These are phyloP conservation scores for Solanum neorickii DNA, from an alignment of 257 asterid genomes.

Conservation along the genomic window DNA sequence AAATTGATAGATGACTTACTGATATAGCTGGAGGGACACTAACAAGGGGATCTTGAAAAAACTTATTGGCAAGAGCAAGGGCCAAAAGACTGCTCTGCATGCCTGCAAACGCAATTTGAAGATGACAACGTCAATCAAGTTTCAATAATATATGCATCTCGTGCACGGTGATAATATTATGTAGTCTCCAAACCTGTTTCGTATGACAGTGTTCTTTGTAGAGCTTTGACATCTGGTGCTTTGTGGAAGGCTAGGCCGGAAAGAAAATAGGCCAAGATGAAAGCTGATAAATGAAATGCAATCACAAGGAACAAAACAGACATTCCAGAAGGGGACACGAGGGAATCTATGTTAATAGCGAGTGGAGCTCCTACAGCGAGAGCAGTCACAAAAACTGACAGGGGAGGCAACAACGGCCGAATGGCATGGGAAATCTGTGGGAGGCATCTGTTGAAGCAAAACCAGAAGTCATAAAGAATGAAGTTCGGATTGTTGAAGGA, in stretches of 20 bases:
- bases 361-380: constrained; percentile 75
- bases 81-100: constrained; percentile 99
- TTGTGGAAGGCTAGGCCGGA: constrained; percentile 53
- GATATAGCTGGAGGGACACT: constrained; percentile 95
- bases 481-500: background rate
- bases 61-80: constrained; percentile 85
- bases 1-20: constrained; percentile 30
- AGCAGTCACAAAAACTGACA: constrained; percentile 47
- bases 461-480: constrained; percentile 6
- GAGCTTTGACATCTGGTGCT: constrained; percentile 63
- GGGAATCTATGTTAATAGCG: constrained; percentile 50
- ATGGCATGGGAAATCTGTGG: constrained; percentile 53
- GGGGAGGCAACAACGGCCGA: constrained; percentile 34
- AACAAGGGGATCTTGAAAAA: constrained; percentile 86
- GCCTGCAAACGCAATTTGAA: constrained; percentile 27
- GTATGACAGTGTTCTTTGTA: constrained; percentile 86
- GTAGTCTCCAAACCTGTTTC: constrained; percentile 56
- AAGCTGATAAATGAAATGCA: constrained; percentile 77
- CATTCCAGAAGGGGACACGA: constrained; percentile 70
- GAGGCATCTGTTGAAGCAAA: constrained; percentile 50
- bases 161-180: background rate
- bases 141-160: background rate
- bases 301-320: constrained; percentile 76
- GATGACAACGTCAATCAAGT: background rate
- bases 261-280: constrained; percentile 52